Percentiles rank a stretch among this genome's conserved stretches.
Conservation (phyloP, 192 early-diverging fungal species). For the Coemansia aciculifera region DNA sequence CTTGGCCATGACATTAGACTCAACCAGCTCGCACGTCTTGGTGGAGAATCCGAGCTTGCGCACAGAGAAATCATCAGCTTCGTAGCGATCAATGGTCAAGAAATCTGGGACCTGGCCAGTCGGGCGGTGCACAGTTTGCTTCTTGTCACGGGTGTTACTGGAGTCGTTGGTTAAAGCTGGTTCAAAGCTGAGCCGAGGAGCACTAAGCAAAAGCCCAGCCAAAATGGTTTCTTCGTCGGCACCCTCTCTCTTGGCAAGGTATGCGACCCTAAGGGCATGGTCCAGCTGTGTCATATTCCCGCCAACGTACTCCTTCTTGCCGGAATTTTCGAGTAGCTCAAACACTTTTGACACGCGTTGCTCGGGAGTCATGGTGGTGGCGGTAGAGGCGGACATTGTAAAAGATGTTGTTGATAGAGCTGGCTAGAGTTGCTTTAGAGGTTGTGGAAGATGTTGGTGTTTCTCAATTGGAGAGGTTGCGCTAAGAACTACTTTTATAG, state of each 20-base stretch:
- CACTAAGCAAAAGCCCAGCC: conserved; percentile 53
- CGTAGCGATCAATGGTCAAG: conserved; percentile 52
- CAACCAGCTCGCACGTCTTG: conserved; percentile 56
- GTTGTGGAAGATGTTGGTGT: not conserved
- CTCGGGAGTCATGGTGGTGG: not conserved
- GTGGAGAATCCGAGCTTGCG: conserved; percentile 45
- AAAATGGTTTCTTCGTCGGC: conserved; percentile 56
- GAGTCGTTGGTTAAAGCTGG: too few relatives aligned
- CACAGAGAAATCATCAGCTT: conserved; percentile 7
- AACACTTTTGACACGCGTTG: conserved; percentile 42
- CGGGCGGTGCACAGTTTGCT: not conserved
- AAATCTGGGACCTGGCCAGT: too few relatives aligned
- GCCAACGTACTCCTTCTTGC: conserved; percentile 57
- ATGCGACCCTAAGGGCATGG: conserved; percentile 58
- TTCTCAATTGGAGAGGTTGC: not conserved
- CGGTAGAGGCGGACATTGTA: not conserved
- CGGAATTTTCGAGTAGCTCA: conserved; percentile 50
- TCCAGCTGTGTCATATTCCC: conserved; percentile 61
- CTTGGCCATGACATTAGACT: conserved; percentile 60
- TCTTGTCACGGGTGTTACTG: not conserved
- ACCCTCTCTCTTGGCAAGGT: conserved; percentile 35
- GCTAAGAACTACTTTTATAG: not conserved
- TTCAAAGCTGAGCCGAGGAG: too few relatives aligned
- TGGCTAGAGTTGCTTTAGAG: not conserved
- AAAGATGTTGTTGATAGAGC: not conserved